Conservation (phyloP, 2,329 filamentous ascomycete genomes). For the Aureobasidium lini region DNA sequence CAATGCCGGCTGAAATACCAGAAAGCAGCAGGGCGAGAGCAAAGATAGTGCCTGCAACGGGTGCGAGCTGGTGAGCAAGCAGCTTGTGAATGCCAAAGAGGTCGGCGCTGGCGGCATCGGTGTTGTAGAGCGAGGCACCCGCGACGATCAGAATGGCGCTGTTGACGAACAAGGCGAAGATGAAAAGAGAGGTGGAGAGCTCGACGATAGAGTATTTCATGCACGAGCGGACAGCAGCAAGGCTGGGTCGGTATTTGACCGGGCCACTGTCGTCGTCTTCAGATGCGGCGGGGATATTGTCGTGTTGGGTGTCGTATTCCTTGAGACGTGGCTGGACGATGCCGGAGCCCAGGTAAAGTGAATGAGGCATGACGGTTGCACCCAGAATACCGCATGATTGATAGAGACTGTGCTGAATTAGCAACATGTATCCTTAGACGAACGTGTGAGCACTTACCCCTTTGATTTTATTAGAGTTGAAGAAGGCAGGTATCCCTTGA, state of each 20-base stretch:
- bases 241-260: constrained; percentile 31
- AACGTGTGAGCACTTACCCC: constrained; percentile 32
- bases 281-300: constrained; percentile 21
- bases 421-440: constrained; percentile 9
- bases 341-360: constrained; percentile 60
- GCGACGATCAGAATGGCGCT: constrained; percentile 44
- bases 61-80: constrained; percentile 60
- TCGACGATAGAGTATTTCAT: constrained; percentile 35
- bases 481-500: constrained; percentile 59
- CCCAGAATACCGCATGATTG: constrained; percentile 70
- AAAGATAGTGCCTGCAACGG: constrained; percentile 75
- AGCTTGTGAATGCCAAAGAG: constrained; percentile 77
- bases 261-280: constrained; percentile 20
- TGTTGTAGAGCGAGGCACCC: constrained; percentile 64
- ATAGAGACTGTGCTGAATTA: constrained; percentile 42
- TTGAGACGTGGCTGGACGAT: constrained; percentile 60
- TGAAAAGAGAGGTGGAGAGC: constrained; percentile 33
- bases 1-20: constrained; percentile 73
- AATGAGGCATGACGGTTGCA: constrained; percentile 67
- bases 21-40: constrained; percentile 73
- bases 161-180: constrained; percentile 37
- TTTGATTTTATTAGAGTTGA: constrained; percentile 49
- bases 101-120: constrained; percentile 56
- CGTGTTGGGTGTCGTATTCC: constrained; percentile 51
- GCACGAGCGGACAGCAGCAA: constrained; percentile 32